These are phyloP conservation scores for Zychaea mexicana DNA, from an alignment of 371 early-diverging fungal genomes.

Conservation along the genomic window DNA sequence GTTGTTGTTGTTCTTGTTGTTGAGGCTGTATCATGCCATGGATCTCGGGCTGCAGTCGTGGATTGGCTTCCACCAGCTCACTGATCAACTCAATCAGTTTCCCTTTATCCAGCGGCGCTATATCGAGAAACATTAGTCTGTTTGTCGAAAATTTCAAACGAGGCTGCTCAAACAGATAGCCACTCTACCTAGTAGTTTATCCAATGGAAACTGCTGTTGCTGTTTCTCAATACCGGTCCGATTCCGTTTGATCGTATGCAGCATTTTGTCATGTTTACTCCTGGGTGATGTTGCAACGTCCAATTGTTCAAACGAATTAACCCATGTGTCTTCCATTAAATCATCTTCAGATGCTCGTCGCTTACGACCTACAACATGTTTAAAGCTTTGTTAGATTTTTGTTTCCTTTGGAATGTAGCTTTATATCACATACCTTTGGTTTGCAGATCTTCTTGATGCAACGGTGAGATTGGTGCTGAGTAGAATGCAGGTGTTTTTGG, in stretches of 20 bases:
- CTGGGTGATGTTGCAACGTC: not conserved
- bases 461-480: not conserved
- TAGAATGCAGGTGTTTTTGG: conserved; percentile 10
- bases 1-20: not conserved
- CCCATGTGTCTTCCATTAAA: conserved; percentile 8
- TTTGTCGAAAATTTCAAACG: not conserved
- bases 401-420: conserved; percentile 9
- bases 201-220: conserved; percentile 13
- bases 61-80: conserved; percentile 20
- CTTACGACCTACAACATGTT: conserved; percentile 18
- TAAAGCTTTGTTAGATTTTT: not conserved
- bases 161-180: too few species aligned
- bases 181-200: not conserved
- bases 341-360: conserved; percentile 18
- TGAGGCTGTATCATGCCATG: conserved; percentile 6
- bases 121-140: not conserved
- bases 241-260: conserved; percentile 15
- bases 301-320: not conserved
- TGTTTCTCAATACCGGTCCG: conserved; percentile 16
- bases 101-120: conserved; percentile 23
- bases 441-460: not conserved
- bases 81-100: conserved; percentile 23
- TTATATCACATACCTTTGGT: not conserved
- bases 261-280: conserved; percentile 9
- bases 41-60: conserved; percentile 18